Conservation (phyloP, 2,329 filamentous ascomycete species). For the Tolypocladium cylindrosporum region DNA sequence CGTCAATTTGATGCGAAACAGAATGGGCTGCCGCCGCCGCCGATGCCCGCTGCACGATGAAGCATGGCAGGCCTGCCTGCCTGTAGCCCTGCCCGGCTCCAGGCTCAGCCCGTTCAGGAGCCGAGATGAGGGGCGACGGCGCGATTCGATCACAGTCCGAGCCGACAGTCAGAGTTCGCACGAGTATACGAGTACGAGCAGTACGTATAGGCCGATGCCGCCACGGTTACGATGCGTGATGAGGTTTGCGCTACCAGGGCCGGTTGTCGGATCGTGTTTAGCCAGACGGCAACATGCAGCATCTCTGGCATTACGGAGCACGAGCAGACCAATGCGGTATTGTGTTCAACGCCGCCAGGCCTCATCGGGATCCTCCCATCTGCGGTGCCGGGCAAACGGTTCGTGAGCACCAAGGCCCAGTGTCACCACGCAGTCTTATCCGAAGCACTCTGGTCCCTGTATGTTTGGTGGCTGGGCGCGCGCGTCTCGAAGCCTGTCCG, state of each 20-base stretch:
- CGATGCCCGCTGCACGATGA: neutral
- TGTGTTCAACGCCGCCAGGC: neutral
- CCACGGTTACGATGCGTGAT: neutral
- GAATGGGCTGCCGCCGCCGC: neutral
- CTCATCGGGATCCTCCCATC: neutral
- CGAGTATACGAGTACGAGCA: too few species aligned
- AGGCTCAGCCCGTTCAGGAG: neutral
- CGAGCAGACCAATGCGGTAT: neutral
- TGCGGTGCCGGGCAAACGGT: neutral
- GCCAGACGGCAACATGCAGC: neutral
- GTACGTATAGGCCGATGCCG: neutral
- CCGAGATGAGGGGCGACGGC: neutral
- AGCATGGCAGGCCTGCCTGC: neutral
- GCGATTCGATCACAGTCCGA: neutral
- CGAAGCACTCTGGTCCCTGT: neutral
- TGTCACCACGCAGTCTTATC: neutral
- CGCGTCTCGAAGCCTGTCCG: neutral
- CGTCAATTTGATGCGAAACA: neutral
- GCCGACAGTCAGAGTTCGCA: neutral
- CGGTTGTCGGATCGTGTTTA: neutral
- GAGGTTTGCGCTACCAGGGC: neutral
- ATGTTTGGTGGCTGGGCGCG: neutral
- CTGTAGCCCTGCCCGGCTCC: neutral
- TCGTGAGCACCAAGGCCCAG: neutral
- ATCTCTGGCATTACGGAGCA: neutral